Evolutionary conservation across 176 grass and related monocot genomes (phyloP).

Genomic region (Carex cristatella): DNA sequence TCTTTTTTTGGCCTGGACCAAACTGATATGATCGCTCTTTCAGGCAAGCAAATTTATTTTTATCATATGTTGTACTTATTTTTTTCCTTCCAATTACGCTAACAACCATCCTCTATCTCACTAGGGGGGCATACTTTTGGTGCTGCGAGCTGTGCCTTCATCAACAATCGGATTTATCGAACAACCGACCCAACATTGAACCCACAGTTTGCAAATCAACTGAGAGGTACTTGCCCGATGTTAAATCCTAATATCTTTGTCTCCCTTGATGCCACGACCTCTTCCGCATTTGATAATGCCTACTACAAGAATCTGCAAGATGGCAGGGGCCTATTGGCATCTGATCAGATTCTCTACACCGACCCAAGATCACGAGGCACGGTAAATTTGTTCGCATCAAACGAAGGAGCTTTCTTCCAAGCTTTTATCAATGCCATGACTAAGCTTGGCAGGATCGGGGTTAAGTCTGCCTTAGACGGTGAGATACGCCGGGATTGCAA

Average conservation of each 20-base stretch:
- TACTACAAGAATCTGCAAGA: slow-evolving; percentile 48
- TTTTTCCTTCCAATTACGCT: background rate
- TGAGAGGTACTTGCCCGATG: slow-evolving; percentile 23
- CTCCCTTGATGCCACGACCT: slow-evolving; percentile 14
- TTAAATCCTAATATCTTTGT: slow-evolving; percentile 9
- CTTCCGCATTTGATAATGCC: slow-evolving; percentile 47
- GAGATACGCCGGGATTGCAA: slow-evolving; percentile 66
- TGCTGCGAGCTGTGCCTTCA: slow-evolving; percentile 29
- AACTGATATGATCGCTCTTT: slow-evolving; percentile 67
- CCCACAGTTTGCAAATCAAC: slow-evolving; percentile 20
- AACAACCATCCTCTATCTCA: background rate
- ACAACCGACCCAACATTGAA: slow-evolving; percentile 31
- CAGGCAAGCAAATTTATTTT: slow-evolving; percentile 24
- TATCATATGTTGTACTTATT: background rate
- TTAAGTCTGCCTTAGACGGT: slow-evolving; percentile 48
- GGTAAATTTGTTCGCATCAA: slow-evolving; percentile 38
- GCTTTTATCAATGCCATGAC: slow-evolving; percentile 37
- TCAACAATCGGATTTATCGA: slow-evolving; percentile 29
- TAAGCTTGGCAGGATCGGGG: slow-evolving; percentile 51
- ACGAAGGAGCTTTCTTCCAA: slow-evolving; percentile 41
- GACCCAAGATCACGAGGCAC: slow-evolving; percentile 44
- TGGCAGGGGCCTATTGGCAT: slow-evolving; percentile 39
- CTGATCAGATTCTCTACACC: slow-evolving; percentile 53
- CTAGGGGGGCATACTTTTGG: slow-evolving; percentile 52
- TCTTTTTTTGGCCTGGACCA: slow-evolving; percentile 39